A percentile compares a stretch with the other conserved stretches of the same genome.
Conservation (phyloP, 1,139 yeast genomes). For the Lipomyces yarrowii region DNA sequence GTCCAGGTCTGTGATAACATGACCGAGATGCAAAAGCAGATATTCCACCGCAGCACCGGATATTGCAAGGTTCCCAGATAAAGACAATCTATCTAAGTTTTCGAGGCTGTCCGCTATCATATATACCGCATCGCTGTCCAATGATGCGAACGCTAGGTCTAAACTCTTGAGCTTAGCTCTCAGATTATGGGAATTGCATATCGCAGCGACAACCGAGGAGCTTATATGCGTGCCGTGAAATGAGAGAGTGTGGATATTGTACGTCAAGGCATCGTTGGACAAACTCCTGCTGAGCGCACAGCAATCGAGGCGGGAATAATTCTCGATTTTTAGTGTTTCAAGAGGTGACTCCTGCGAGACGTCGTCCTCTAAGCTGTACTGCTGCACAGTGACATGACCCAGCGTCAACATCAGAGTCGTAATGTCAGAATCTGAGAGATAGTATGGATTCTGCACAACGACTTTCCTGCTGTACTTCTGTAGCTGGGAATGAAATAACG, state of each 20-base stretch:
- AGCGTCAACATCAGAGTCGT: neutral
- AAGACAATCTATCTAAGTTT: neutral
- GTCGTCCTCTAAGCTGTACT: neutral
- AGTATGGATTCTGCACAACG: constrained; percentile 7
- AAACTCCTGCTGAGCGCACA: constrained; percentile 2
- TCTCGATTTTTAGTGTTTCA: constrained; percentile 7
- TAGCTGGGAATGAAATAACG: neutral
- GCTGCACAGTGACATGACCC: neutral
- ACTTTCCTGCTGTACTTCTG: neutral
- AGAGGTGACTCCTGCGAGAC: neutral
- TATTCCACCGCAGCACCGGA: constrained; percentile 1
- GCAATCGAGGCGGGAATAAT: neutral
- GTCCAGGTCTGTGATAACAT: neutral
- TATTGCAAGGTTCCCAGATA: constrained; percentile 12
- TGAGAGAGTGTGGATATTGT: neutral
- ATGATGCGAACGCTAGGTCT: constrained; percentile 3
- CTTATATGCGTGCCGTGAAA: constrained; percentile 14
- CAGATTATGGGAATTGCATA: neutral
- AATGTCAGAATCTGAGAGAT: constrained; percentile 8
- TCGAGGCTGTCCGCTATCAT: constrained; percentile 3
- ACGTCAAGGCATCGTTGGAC: neutral
- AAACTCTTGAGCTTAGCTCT: neutral
- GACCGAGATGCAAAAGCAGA: neutral
- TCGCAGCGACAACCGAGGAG: neutral
- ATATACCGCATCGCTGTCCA: neutral